A percentile compares a stretch with the other conserved stretches of the same genome.
Conservation (phyloP, 805 yeast species). For the Yarrowia sp. region DNA sequence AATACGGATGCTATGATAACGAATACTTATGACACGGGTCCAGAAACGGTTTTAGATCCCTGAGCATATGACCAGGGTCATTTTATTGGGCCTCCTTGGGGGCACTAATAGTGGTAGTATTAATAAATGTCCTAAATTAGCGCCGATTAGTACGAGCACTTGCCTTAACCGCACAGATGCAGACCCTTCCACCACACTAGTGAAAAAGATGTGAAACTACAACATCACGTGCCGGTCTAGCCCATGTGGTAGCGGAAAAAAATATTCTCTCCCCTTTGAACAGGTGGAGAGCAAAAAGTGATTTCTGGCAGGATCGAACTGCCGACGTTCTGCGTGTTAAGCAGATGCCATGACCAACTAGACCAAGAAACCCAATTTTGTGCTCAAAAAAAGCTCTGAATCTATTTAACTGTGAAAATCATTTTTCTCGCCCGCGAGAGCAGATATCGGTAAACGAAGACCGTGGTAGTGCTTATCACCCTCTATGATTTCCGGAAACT, state of each 20-base stretch:
- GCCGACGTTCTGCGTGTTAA: conserved; percentile 99
- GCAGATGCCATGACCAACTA: conserved; percentile 99
- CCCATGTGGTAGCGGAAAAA: no score
- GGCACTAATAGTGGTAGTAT: no score
- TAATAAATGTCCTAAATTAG: not conserved
- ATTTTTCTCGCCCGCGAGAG: no score
- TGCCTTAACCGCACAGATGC: not conserved
- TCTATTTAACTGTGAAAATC: no score
- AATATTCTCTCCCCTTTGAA: no score
- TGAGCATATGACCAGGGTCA: not conserved
- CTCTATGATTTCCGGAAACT: no score
- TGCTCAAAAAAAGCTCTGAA: no score
- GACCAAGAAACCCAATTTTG: conserved; percentile 61
- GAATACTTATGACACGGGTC: not conserved
- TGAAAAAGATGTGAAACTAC: no score
- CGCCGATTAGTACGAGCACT: not conserved
- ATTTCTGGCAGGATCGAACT: conserved; percentile 89
- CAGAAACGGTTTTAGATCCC: not conserved
- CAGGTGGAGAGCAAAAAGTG: not conserved
- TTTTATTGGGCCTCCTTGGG: not conserved
- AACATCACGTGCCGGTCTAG: no score
- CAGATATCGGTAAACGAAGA: no score
- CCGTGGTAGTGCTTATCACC: no score
- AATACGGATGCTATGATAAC: not conserved
- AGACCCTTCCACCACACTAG: not conserved